phyloP scores from a whole-genome alignment of 2,329 filamentous ascomycete genomes.

The Arthrobotrys pseudoclavata region DNA sequence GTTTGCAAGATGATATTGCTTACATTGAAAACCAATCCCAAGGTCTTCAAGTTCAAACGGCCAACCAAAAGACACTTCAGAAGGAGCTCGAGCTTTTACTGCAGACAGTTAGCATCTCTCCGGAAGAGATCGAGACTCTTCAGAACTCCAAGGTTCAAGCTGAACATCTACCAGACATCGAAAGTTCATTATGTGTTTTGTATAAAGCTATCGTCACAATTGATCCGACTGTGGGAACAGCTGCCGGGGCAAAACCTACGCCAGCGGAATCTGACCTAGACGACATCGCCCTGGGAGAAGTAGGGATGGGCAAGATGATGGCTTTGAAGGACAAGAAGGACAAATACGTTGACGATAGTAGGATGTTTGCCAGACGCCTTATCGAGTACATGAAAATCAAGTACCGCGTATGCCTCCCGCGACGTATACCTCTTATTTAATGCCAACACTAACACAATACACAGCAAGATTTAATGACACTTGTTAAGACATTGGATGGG shows the following conservation, averaged over 20 bases:
- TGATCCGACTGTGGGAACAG: constrained; percentile 80
- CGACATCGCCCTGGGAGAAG: constrained; percentile 69
- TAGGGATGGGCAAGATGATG: constrained; percentile 84
- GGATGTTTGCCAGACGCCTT: constrained; percentile 81
- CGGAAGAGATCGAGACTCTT: constrained; percentile 80
- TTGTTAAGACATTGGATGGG: constrained; percentile 64
- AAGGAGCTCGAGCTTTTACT: constrained; percentile 90
- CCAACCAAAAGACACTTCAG: constrained; percentile 94
- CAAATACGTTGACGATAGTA: constrained; percentile 82
- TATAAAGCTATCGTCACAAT: constrained; percentile 96
- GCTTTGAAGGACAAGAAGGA: constrained; percentile 95
- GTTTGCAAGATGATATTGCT: constrained; percentile 92
- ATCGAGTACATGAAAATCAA: constrained; percentile 85
- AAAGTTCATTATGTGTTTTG: constrained; percentile 80
- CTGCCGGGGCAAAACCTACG: constrained; percentile 72
- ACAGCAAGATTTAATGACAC: constrained; percentile 56
- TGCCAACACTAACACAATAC: not conserved
- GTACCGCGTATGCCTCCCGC: constrained; percentile 76
- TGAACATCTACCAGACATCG: constrained; percentile 81
- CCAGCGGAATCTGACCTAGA: constrained; percentile 29
- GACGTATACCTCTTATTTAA: constrained; percentile 49
- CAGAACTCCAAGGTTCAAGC: constrained; percentile 63
- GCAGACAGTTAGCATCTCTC: constrained; percentile 88
- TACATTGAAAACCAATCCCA: constrained; percentile 98
- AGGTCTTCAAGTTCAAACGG: constrained; percentile 94